These are phyloP conservation scores for Moringa oleifera DNA, from an alignment of 345 rosid species.

Conservation along the genomic window DNA sequence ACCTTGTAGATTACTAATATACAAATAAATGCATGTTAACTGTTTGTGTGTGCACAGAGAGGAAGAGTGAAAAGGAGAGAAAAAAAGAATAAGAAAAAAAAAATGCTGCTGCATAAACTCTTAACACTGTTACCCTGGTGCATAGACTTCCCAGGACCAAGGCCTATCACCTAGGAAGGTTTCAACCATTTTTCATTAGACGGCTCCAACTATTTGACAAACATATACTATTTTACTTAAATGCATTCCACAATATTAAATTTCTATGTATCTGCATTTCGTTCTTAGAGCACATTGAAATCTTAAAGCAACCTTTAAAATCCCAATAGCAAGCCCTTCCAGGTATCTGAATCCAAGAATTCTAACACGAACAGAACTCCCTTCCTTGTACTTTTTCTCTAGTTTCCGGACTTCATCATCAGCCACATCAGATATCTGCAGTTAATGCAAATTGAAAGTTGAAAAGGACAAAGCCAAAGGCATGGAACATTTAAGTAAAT, in stretches of 20 bases:
- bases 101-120: neutral
- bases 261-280: neutral
- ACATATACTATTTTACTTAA: no score
- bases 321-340: conserved; percentile 93
- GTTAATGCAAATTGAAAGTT: conserved; percentile 12
- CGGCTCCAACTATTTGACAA: neutral
- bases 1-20: no score
- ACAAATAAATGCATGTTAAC: no score
- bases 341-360: conserved; percentile 74
- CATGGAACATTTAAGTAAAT: conserved; percentile 4
- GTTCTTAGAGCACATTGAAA: neutral
- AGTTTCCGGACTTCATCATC: conserved; percentile 73
- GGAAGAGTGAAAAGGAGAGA: no score
- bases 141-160: neutral
- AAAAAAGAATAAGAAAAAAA: neutral
- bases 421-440: conserved; percentile 76
- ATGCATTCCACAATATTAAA: neutral
- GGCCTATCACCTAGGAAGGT: neutral
- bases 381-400: conserved; percentile 79
- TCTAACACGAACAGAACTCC: conserved; percentile 75
- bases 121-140: neutral
- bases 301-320: conserved; percentile 57
- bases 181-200: neutral
- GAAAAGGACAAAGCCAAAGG: conserved; percentile 11
- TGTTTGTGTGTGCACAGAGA: no score